phyloP scores from a whole-genome alignment of 495 filamentous ascomycete species.

The Aspergillus avenaceus region DNA sequence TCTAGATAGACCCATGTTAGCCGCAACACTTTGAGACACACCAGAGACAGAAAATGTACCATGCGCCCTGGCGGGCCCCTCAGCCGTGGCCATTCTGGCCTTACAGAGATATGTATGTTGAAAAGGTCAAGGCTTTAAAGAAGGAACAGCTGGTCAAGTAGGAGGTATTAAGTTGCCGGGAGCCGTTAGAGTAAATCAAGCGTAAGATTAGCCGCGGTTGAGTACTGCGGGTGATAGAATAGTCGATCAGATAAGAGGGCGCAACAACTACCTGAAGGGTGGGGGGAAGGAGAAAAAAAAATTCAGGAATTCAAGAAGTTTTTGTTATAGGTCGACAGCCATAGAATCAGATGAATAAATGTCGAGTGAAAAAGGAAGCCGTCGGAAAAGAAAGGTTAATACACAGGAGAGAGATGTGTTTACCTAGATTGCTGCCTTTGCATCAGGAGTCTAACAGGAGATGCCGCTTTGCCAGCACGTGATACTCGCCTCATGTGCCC shows the following conservation, averaged over 20 bases:
- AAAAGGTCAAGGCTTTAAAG: neutral
- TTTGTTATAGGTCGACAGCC: neutral
- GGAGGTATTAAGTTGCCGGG: neutral
- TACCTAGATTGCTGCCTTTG: neutral
- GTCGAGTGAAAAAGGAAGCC: too few relatives aligned
- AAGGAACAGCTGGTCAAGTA: neutral
- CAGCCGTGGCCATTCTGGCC: constrained; percentile 62
- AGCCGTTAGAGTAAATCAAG: neutral
- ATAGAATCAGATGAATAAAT: too few relatives aligned
- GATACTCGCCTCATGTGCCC: too few relatives aligned
- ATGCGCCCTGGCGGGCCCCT: constrained; percentile 58
- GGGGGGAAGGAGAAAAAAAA: neutral
- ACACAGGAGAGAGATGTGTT: neutral
- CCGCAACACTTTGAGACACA: constrained; percentile 16
- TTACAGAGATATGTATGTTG: neutral
- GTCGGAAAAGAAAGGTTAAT: neutral
- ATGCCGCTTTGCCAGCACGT: neutral
- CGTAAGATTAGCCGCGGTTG: too few relatives aligned
- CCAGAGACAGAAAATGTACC: constrained; percentile 46
- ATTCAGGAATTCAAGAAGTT: neutral
- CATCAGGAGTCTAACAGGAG: neutral
- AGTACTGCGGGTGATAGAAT: neutral
- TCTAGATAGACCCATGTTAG: constrained; percentile 46
- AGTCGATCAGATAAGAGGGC: constrained; percentile 1
- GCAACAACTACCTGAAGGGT: too few relatives aligned